Percentiles rank a stretch among this genome's conserved stretches.
Evolutionary conservation across 2,329 filamentous ascomycete genomes (phyloP).

Genomic region (Gaeumannomyces sp.): DNA sequence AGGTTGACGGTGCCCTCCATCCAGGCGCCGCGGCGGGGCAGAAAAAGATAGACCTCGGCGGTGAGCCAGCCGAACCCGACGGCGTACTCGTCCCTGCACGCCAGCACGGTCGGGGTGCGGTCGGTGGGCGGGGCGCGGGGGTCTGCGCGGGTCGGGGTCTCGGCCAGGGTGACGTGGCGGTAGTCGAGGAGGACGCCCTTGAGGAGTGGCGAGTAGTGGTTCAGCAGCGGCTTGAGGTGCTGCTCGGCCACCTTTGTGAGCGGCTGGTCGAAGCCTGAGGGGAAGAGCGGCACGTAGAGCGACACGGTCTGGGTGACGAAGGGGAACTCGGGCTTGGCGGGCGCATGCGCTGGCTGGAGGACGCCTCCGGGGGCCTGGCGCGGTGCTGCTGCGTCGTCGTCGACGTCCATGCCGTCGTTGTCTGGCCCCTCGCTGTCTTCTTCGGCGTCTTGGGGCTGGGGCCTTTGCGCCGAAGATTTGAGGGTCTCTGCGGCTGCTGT

Average conservation of each 20-base stretch:
- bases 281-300: slow-evolving; percentile 70
- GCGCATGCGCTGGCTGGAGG: slow-evolving; percentile 28
- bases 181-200: slow-evolving; percentile 71
- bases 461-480: slow-evolving; percentile 16
- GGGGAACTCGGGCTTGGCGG: slow-evolving; percentile 49
- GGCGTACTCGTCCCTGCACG: slow-evolving; percentile 72
- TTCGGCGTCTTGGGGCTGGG: slow-evolving; percentile 17
- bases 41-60: slow-evolving; percentile 77
- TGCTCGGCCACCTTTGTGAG: slow-evolving; percentile 67
- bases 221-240: slow-evolving; percentile 67
- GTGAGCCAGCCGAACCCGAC: slow-evolving; percentile 85
- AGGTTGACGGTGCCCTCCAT: slow-evolving; percentile 80
- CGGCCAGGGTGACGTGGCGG: slow-evolving; percentile 60
- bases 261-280: slow-evolving; percentile 62
- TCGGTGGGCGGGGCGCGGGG: slow-evolving; percentile 39
- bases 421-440: slow-evolving; percentile 16
- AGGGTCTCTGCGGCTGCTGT: slow-evolving; percentile 17
- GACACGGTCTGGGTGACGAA: slow-evolving; percentile 77
- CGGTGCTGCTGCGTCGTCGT: slow-evolving; percentile 23
- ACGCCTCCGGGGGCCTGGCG: slow-evolving; percentile 19
- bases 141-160: slow-evolving; percentile 45
- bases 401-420: slow-evolving; percentile 34
- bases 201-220: slow-evolving; percentile 69
- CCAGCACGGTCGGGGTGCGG: slow-evolving; percentile 35
- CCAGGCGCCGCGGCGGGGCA: slow-evolving; percentile 64